Base-by-base conservation (phyloP, 139 green algal genomes). In the Pseudopediastrum boryanum region DNA sequence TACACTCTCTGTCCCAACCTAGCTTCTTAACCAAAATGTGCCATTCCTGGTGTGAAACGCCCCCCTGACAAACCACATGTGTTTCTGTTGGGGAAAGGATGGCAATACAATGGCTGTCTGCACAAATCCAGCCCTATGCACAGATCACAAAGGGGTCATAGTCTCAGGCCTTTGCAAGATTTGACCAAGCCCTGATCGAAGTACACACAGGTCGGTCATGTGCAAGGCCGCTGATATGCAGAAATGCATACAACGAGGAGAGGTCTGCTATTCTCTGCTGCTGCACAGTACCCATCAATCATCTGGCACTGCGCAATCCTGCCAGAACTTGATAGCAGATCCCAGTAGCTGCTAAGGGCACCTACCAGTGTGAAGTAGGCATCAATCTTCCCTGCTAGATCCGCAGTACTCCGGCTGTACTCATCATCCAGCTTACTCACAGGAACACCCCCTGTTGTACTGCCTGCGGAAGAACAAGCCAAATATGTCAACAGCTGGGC, bases 401-500 rank as follows among this genome's bases (percentile, higher is more conserved):
- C 38, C 29, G 8, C 69, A 2, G 82, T 90, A 5, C 54, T 68
- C 12, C 66, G 35, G 0, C 35, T 41, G 56, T 88, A 90, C 62
- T 88, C 77, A 0, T 19, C 35, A 69, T 88, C 74, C 43, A 90
- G 70, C 10, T 64, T 50, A 19, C 61, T 58, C 23, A 64, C 62
- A 19, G 74, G 71, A 1, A 78, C 71, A 52, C 68, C 68, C 52
- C 52, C 52, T 3, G 71, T 54, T 1, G 52, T 33, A 6, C 16
- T 9, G 52, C 54, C 71, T 67, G 71, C 51, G 58, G 19, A 8
- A 6, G n/a, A n/a, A 41, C 8, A 8, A 39, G 4, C 25, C 31
- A 36, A 69, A 69, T n/a, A 21, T 16, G 21, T 58, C 16, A 16
- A 58, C 19, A 16, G 48, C 16, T 16, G 48, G 48, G 48, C 21